Percentiles rank a stretch among this genome's conserved stretches.
phyloP scores from a whole-genome alignment of 768 basidiomycete species.

The Daedaleopsis sinensis region DNA sequence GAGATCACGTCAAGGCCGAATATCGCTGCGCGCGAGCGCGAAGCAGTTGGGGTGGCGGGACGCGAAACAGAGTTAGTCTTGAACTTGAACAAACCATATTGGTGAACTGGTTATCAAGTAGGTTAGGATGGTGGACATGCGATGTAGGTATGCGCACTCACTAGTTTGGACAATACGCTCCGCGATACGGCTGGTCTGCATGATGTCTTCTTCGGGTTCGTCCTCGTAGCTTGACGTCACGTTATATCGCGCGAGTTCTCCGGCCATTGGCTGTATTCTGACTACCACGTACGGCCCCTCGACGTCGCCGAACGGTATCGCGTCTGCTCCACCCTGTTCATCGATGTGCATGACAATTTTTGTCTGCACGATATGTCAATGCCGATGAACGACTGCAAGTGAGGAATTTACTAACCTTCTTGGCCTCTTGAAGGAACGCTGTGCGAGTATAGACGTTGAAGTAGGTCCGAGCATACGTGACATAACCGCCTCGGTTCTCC shows the following conservation, averaged over 20 bases:
- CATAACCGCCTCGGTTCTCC: slow-evolving; percentile 61
- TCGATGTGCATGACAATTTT: slow-evolving; percentile 91
- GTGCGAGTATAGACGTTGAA: slow-evolving; percentile 88
- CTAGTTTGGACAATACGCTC: slow-evolving; percentile 81
- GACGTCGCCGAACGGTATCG: slow-evolving; percentile 72
- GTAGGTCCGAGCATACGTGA: slow-evolving; percentile 77
- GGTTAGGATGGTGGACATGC: no score
- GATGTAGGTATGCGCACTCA: slow-evolving; percentile 32
- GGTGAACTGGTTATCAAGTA: slow-evolving; percentile 60
- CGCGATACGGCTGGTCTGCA: slow-evolving; percentile 74
- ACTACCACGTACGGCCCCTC: slow-evolving; percentile 79
- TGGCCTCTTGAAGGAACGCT: slow-evolving; percentile 74
- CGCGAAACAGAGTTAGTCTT: slow-evolving; percentile 72
- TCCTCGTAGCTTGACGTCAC: slow-evolving; percentile 77
- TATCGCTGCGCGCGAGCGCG: slow-evolving; percentile 73
- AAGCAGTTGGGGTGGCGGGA: slow-evolving; percentile 86
- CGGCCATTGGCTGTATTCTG: slow-evolving; percentile 81
- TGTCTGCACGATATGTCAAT: slow-evolving; percentile 49
- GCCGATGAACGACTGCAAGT: slow-evolving; percentile 1
- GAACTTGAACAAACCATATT: slow-evolving; percentile 89
- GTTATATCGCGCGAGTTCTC: slow-evolving; percentile 78
- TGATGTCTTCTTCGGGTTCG: slow-evolving; percentile 80
- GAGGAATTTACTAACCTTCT: slow-evolving; percentile 59
- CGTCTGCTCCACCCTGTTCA: slow-evolving; percentile 70
- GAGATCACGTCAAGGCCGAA: slow-evolving; percentile 91